Percentiles rank a stretch among this genome's conserved stretches.
Conservation (phyloP, 2,329 filamentous ascomycete species). For the Dichotomopilus funicola region DNA sequence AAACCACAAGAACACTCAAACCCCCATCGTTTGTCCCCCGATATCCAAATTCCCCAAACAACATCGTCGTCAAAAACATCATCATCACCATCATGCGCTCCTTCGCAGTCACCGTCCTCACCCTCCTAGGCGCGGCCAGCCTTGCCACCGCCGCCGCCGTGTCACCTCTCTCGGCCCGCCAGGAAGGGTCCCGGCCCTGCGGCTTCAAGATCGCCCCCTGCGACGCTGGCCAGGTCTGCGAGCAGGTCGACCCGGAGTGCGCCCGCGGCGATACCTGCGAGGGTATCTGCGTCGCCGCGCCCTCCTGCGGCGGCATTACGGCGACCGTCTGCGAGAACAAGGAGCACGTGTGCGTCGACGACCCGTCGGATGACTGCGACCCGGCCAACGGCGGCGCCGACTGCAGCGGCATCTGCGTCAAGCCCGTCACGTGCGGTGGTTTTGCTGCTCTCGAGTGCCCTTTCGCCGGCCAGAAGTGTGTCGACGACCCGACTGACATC, state of each 20-base stretch:
- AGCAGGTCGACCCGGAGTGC: slow-evolving; percentile 14
- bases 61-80: neutral
- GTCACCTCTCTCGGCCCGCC: too few species aligned
- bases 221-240: slow-evolving; percentile 13
- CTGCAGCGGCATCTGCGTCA: slow-evolving; percentile 26
- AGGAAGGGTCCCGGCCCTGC: slow-evolving; percentile 9
- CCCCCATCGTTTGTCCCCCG: too few species aligned
- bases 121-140: slow-evolving; percentile 7
- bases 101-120: slow-evolving; percentile 8
- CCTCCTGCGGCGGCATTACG: slow-evolving; percentile 24
- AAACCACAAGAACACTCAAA: too few species aligned
- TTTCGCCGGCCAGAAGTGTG: slow-evolving; percentile 29
- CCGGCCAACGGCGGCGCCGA: slow-evolving; percentile 20
- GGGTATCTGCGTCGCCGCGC: slow-evolving; percentile 14
- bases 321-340: slow-evolving; percentile 14
- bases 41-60: too few species aligned
- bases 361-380: slow-evolving; percentile 23
- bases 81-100: slow-evolving; percentile 9
- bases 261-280: slow-evolving; percentile 20
- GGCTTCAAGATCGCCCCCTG: slow-evolving; percentile 24
- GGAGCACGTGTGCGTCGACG: slow-evolving; percentile 22
- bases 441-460: slow-evolving; percentile 32
- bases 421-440: slow-evolving; percentile 32
- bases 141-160: neutral
- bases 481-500: slow-evolving; percentile 37